Base-by-base conservation (phyloP, 805 yeast genomes). In the Lachancea nothofagi region DNA sequence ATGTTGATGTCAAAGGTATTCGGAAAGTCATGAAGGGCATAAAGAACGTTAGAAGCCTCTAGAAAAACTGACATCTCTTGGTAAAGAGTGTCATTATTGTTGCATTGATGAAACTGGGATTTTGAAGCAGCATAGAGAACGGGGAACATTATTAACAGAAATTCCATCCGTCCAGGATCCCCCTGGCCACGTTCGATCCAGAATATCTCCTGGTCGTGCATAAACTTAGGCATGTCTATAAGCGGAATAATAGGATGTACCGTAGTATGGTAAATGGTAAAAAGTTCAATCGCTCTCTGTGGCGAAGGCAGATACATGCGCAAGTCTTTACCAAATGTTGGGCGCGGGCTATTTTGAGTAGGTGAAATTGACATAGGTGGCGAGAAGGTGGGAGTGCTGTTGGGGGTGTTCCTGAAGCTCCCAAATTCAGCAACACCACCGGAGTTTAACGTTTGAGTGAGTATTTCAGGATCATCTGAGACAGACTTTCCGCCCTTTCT, bases 191-290 rank as follows among this genome's bases (percentile, higher is more conserved):
- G 13, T 8, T 27, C 46, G 33, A 63, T 63, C 81, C 81, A 76
- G 46, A 66, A 77, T 13, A 53, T 52, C 23, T 72, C 75, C 51
- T 75, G 80, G 31, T 67, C 69, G 19, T 53, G 53, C 3, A 64
- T 42, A 44, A 75, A 72, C 22, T 67, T 72, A 14, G 57, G 53
- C 21, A 74, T 47, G 45, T 75, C 77, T 40, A 77, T 43, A 4
- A 77, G 55, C 0, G 83, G 82, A 7, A 76, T 53, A n/a, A 77
- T 61, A 6, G 75, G 72, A 49, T 77, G 81, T 10, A 77, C 76
- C 0, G 78, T 72, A 35, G 67, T 69, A 8, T 70, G 53, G 47
- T 72, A 77, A 20, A 79, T 59, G 25, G 69, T 66, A 2, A 75
- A 58, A 29, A 76, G 57, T 40, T 69, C 74, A 47, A 62, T 69